Conservation (phyloP, 495 filamentous ascomycete genomes). For the Cladorrhinum samala region DNA sequence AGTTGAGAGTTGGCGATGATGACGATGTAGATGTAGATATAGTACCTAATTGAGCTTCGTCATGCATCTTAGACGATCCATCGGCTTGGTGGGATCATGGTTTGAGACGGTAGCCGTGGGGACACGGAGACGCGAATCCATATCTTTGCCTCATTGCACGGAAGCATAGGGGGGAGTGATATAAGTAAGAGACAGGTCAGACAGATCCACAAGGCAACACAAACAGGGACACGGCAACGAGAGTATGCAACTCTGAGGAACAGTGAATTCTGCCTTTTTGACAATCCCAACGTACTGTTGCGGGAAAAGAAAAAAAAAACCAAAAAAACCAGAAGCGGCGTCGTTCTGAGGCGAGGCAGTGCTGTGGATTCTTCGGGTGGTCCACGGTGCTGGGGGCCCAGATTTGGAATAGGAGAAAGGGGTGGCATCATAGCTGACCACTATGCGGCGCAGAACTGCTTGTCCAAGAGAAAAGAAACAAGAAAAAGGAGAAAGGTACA, state of each 20-base stretch:
- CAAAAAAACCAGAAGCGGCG: no score
- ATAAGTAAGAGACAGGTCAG: not conserved
- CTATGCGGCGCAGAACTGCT: not conserved
- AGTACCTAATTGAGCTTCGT: not conserved
- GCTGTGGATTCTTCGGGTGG: constrained; percentile 1
- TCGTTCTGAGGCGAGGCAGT: constrained; percentile 2
- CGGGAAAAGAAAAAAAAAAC: not conserved
- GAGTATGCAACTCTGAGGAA: constrained; percentile 1
- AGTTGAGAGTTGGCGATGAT: no score
- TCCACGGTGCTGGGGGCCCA: not conserved
- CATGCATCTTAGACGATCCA: constrained; percentile 9
- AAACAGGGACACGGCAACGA: not conserved
- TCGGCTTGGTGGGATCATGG: not conserved
- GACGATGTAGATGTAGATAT: constrained; percentile 2
- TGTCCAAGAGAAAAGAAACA: not conserved
- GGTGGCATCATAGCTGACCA: constrained; percentile 6
- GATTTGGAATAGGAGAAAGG: not conserved
- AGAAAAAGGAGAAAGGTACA: not conserved
- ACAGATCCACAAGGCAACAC: not conserved
- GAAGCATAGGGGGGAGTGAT: not conserved
- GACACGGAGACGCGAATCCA: constrained; percentile 6
- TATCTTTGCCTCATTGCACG: not conserved
- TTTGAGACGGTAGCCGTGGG: not conserved
- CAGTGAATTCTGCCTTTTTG: constrained; percentile 2
- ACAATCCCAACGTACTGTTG: not conserved